Evolutionary conservation across 2,329 filamentous ascomycete species (phyloP).

Genomic region (Alternaria novae-zelandiae): DNA sequence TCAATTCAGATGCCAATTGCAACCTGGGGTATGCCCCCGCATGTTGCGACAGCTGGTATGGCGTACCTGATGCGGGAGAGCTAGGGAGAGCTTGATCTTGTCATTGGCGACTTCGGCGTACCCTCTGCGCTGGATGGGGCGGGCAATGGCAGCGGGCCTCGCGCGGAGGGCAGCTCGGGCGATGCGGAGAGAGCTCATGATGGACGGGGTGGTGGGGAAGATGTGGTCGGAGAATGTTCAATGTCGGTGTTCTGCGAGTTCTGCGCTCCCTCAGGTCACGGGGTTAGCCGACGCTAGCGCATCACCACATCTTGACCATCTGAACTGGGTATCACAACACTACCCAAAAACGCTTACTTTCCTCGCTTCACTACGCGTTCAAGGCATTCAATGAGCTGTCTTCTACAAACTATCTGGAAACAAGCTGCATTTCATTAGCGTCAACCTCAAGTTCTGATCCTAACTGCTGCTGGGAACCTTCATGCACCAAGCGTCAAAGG

Average conservation of each 20-base stretch:
- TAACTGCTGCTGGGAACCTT: background rate
- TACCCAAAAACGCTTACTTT: background rate
- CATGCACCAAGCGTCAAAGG: background rate
- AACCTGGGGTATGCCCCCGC: slow-evolving; percentile 3
- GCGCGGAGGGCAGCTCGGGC: slow-evolving; percentile 88
- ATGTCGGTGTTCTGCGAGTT: slow-evolving; percentile 30
- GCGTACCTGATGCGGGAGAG: slow-evolving; percentile 97
- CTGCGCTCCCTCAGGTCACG: slow-evolving; percentile 24
- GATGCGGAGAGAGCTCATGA: slow-evolving; percentile 94
- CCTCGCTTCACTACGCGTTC: background rate
- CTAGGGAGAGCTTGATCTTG: slow-evolving; percentile 94
- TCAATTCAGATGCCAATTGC: background rate
- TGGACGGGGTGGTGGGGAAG: slow-evolving; percentile 43
- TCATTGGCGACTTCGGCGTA: slow-evolving; percentile 71
- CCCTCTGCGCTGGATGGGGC: slow-evolving; percentile 81
- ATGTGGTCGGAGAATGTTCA: slow-evolving; percentile 29
- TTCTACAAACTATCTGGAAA: too few species aligned
- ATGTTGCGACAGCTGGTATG: slow-evolving; percentile 17
- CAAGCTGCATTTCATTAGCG: background rate
- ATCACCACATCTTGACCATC: background rate
- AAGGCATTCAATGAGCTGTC: too few species aligned
- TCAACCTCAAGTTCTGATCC: background rate
- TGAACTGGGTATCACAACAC: background rate
- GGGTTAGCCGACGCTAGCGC: slow-evolving; percentile 18
- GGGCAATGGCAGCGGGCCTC: slow-evolving; percentile 74